phyloP scores from a whole-genome alignment of 306 rosid genomes.

The Vicia faba region DNA sequence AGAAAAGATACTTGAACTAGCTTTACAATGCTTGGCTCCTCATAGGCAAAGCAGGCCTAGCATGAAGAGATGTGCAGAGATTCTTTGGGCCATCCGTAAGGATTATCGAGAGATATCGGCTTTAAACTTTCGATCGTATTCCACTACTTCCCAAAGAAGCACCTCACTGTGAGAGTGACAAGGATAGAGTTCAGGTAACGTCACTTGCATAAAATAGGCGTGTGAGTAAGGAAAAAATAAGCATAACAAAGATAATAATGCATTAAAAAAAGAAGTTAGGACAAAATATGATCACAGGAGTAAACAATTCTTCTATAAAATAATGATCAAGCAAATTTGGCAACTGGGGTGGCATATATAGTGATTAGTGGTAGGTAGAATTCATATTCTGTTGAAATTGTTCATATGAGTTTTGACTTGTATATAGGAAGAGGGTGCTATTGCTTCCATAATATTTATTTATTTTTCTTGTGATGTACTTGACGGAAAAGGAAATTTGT shows the following conservation, averaged over 20 bases:
- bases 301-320: constrained; percentile 20
- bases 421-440: constrained; percentile 32
- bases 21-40: constrained; percentile 93
- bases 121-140: constrained; percentile 59
- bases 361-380: constrained; percentile 27
- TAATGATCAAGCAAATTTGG: constrained; percentile 27
- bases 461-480: not conserved
- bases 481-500: constrained; percentile 12
- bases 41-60: constrained; percentile 82
- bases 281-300: constrained; percentile 10
- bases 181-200: constrained; percentile 7
- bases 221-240: constrained; percentile 9
- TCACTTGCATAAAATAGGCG: constrained; percentile 22
- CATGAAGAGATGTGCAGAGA: constrained; percentile 91
- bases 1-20: constrained; percentile 81
- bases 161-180: constrained; percentile 42
- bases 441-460: constrained; percentile 23
- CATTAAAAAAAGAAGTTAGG: not conserved
- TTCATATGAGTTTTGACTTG: constrained; percentile 41
- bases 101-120: constrained; percentile 64
- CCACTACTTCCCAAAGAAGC: constrained; percentile 58
- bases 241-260: not conserved
- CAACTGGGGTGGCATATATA: constrained; percentile 28
- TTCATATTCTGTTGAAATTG: constrained; percentile 44
- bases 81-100: constrained; percentile 93